Percentiles rank a stretch among this genome's conserved stretches.
Conservation (phyloP, 2,329 filamentous ascomycete species). For the Chrysoporthe austroafricana region DNA sequence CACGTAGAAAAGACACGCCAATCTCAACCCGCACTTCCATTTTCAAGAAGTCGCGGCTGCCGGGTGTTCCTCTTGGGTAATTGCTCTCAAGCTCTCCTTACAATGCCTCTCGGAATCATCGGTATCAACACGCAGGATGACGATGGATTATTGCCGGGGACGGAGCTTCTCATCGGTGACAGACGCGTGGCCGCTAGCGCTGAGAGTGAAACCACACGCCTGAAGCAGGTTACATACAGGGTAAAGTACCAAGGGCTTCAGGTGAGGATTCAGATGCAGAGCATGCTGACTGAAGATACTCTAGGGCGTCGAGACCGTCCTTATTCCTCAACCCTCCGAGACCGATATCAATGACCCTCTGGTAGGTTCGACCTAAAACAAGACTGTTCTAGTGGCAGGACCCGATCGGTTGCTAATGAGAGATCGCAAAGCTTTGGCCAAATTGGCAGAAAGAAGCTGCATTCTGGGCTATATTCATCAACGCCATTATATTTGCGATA, state of each 20-base stretch:
- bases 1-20: not conserved
- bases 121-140: slow-evolving; percentile 30
- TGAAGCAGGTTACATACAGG: slow-evolving; percentile 26
- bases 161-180: slow-evolving; percentile 34
- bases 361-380: slow-evolving; percentile 8
- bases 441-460: slow-evolving; percentile 32
- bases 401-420: slow-evolving; percentile 1
- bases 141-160: slow-evolving; percentile 32
- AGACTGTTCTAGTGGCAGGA: not conserved
- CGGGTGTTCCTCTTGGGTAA: not conserved
- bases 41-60: not conserved
- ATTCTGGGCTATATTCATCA: slow-evolving; percentile 31
- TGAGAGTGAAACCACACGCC: slow-evolving; percentile 1
- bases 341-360: slow-evolving; percentile 30
- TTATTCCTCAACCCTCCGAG: slow-evolving; percentile 29
- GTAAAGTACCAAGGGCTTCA: not conserved
- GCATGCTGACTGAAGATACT: not conserved
- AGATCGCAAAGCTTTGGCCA: slow-evolving; percentile 29
- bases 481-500: slow-evolving; percentile 32
- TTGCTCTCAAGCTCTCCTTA: slow-evolving; percentile 3
- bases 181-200: slow-evolving; percentile 3
- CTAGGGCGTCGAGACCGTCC: slow-evolving; percentile 31
- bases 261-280: not conserved
- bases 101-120: slow-evolving; percentile 36
- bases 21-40: not conserved